Evolutionary conservation across 345 rosid genomes (phyloP), one percentile per base, ranked within the genome.

Genomic region (Orychophragmus violaceus): DNA sequence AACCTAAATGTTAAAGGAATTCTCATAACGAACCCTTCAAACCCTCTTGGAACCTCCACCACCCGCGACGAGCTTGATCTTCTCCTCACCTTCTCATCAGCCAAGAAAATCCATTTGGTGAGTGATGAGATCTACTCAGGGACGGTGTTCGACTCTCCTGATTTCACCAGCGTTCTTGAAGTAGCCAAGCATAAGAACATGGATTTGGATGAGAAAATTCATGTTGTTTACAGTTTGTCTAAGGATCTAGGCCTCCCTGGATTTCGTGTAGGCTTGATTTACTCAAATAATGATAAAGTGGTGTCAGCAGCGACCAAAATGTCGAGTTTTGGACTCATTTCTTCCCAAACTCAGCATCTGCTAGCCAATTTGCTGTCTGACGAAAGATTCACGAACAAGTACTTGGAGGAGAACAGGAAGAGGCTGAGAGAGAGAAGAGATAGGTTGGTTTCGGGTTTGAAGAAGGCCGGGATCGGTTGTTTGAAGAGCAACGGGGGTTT

Each of bases 241-340:
- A 92, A 92, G 70, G 97, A 89, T 56, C 80, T 92, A 0, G 97
- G 98, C 22, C 82, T 92, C 2, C 95, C 98, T 0, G 98, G 97
- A 23, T 92, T 92, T 66, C 89, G 96, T 1, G 91, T 86, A 1
- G 98, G 97, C 33, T 76, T 80, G 80, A 82, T 92, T 41, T 92
- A 92, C 66, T 83, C 97, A 30, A 76, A 87, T 57, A 79, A 92
- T 48, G 78, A 80, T 35, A 57, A 55, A 51, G 87, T 90, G 0
- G 80, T 90, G 0, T 70, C 91, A 1, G 82, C 91, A 0, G 97
- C 98, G 0, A 90, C 94, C 2, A 93, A 85, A 70, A 93, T 93
- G 97, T 87, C 98, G 0, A 93, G 98, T 69, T 93, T 93, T 59
- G 91, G 91, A 2, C 89, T 90, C 21, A 80, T 90, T 45, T 93